Conservation (phyloP, 495 filamentous ascomycete species). For the Trichocladium uniseriatum region DNA sequence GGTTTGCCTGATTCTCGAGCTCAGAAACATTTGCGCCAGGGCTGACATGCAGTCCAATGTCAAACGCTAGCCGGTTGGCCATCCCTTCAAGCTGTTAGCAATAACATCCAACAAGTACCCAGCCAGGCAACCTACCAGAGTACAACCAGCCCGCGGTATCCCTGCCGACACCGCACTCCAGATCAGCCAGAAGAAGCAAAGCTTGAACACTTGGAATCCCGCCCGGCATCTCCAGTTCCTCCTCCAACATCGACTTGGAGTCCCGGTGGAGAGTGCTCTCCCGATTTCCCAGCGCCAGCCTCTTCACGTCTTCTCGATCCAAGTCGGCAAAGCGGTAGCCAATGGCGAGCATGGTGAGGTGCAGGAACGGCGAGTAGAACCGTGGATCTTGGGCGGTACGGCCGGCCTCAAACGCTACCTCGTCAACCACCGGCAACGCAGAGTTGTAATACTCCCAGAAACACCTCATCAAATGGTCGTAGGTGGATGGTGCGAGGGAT, state of each 20-base stretch:
- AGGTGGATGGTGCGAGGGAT: constrained; percentile 32
- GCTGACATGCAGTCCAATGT: constrained; percentile 43
- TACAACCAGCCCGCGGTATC: constrained; percentile 48
- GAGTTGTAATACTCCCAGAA: constrained; percentile 46
- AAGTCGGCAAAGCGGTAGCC: constrained; percentile 42
- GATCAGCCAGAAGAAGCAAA: constrained; percentile 41
- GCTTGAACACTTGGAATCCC: constrained; percentile 43
- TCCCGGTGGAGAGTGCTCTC: constrained; percentile 46
- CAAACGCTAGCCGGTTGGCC: constrained; percentile 41
- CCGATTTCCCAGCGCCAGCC: constrained; percentile 34
- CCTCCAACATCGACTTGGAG: constrained; percentile 43
- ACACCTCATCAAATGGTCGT: constrained; percentile 43
- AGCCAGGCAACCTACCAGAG: constrained; percentile 30
- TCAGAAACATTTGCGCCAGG: constrained; percentile 29
- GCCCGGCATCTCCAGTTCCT: constrained; percentile 42
- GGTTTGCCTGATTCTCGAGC: constrained; percentile 34
- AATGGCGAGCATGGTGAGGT: constrained; percentile 44
- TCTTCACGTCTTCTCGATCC: constrained; percentile 39
- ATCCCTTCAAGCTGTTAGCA: constrained; percentile 21
- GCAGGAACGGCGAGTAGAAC: constrained; percentile 43
- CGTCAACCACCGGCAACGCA: constrained; percentile 39
- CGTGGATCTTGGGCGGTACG: constrained; percentile 32
- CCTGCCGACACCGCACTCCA: constrained; percentile 43
- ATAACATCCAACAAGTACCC: no score
- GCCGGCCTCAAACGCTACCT: constrained; percentile 41